Evolutionary conservation across 2,329 filamentous ascomycete species (phyloP).

Genomic region (Neopestalotiopsis sp.): DNA sequence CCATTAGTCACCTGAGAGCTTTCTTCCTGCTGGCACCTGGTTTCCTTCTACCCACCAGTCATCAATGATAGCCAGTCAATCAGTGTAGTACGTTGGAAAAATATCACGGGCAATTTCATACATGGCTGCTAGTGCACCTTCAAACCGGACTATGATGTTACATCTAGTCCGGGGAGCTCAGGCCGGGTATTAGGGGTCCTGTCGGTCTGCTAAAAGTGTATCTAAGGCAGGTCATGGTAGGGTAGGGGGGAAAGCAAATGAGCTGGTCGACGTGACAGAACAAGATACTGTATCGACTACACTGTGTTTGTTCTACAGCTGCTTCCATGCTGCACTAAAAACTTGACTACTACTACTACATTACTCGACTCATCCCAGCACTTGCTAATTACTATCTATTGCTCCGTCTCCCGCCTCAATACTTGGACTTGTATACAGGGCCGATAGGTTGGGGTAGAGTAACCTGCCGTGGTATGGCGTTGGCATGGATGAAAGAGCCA

Average conservation of each 20-base stretch:
- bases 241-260: no score
- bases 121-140: background rate
- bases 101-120: background rate
- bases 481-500: background rate
- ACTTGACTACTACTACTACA: background rate
- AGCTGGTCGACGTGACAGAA: no score
- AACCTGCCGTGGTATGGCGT: background rate
- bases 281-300: background rate
- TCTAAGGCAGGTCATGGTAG: background rate
- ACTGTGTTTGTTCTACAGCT: constrained; percentile 3
- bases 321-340: background rate
- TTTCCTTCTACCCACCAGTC: no score
- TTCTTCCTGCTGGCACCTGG: background rate
- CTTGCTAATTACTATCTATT: background rate
- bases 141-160: background rate
- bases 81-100: no score
- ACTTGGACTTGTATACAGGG: background rate
- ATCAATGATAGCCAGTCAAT: no score
- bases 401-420: background rate
- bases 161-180: background rate
- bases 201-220: constrained; percentile 2
- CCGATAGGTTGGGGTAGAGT: background rate
- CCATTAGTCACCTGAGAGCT: background rate
- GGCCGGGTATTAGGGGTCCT: background rate
- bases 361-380: background rate